phyloP scores from a whole-genome alignment of 2,329 filamentous ascomycete genomes.

The Fusarium newnesense region DNA sequence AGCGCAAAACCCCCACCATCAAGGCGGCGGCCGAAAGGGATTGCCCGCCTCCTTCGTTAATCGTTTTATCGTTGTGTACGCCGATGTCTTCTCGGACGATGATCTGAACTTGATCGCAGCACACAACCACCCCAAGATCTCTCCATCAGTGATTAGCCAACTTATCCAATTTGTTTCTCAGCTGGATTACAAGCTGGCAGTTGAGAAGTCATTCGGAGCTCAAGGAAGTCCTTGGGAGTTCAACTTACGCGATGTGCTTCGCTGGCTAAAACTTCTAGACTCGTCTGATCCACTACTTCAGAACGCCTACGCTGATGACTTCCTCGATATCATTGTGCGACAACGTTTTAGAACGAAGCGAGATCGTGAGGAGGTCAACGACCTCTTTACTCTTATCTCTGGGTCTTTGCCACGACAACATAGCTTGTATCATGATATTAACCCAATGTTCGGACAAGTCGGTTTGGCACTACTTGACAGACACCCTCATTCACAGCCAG shows the following conservation, averaged over 20 bases:
- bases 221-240: constrained; percentile 92
- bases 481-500: constrained; percentile 63
- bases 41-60: constrained; percentile 97
- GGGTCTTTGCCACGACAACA: constrained; percentile 61
- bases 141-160: constrained; percentile 67
- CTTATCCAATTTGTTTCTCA: constrained; percentile 83
- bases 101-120: constrained; percentile 86
- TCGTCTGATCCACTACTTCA: constrained; percentile 67
- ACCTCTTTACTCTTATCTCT: constrained; percentile 75
- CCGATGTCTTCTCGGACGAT: constrained; percentile 84
- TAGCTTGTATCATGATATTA: constrained; percentile 78
- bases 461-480: constrained; percentile 78
- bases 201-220: constrained; percentile 66
- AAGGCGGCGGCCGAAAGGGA: constrained; percentile 94
- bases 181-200: constrained; percentile 78
- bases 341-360: constrained; percentile 82
- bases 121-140: constrained; percentile 76
- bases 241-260: constrained; percentile 88
- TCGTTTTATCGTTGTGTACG: constrained; percentile 97
- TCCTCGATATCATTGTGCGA: constrained; percentile 83
- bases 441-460: constrained; percentile 75
- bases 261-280: constrained; percentile 79
- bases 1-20: constrained; percentile 96
- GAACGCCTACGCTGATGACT: constrained; percentile 73
- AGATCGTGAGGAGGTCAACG: constrained; percentile 74